Base-by-base conservation (phyloP, 1,139 yeast species). In the Scheffersomyces illinoinensis region DNA sequence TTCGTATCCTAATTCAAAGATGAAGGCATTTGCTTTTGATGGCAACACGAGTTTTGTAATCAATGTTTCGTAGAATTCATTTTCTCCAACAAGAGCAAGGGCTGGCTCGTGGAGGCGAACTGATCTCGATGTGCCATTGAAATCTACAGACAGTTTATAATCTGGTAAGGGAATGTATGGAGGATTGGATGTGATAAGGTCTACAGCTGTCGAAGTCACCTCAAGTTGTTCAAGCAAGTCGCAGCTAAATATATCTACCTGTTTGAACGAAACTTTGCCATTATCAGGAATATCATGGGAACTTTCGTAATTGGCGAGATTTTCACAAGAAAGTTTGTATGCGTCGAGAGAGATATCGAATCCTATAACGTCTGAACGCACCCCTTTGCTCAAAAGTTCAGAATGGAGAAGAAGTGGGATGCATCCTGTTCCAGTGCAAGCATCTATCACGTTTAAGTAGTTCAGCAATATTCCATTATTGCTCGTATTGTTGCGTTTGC, bases 371-470 rank as follows among this genome's bases (percentile, higher is more conserved):
- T 33, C 17, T 33, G 43, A 33, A 33, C 43, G 3, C 17, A 33
- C 43, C 4, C 43, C 43, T 33, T 33, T 33, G 4, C 4, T 14
- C 43, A 33, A 33, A 33, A 33, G 43, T 4, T 33, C 43, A 8
- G 43, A 33, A 12, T 33, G 43, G 12, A 88, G 61, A 12, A 82
- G 66, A 53, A 93, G 73, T 0, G 95, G 88, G 48, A 95, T 85
- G 69, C 99, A 95, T 0, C 98, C 99, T 0, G 96, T 79, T 0
- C 99, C 99, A 0, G 97, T 87, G 66, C 98, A 93, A 24, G 91
- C 81, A 73, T 95, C 99, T 6, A 90, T 65, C 1, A 89, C 70
- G 1, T 62, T 66, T 14, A 77, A 56, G 0, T 43, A 46, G 18
- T 24, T 48, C 8, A 24, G 33, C 5, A 26, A 48, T 49, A 55